These are phyloP conservation scores for Xerocomellus dryophilus DNA, from an alignment of 768 basidiomycete species.

Conservation along the genomic window DNA sequence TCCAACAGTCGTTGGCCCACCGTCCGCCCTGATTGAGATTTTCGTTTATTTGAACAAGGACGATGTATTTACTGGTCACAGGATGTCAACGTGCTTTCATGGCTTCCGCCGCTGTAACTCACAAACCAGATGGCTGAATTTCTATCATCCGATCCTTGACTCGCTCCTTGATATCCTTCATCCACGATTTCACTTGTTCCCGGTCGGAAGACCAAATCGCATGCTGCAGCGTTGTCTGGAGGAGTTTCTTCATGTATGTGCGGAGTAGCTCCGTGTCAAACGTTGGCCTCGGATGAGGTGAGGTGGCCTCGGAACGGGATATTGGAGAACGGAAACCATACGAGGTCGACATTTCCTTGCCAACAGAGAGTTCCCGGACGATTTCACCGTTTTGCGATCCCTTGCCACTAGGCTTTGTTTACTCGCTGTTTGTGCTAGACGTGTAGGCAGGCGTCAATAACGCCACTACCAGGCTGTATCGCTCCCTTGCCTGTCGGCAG, in stretches of 20 bases:
- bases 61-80: slow-evolving; percentile 72
- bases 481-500: neutral
- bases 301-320: slow-evolving; percentile 60
- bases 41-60: slow-evolving; percentile 81
- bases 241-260: slow-evolving; percentile 78
- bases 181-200: slow-evolving; percentile 70
- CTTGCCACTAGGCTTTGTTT: slow-evolving; percentile 23
- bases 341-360: slow-evolving; percentile 24
- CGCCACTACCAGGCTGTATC: neutral
- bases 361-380: neutral
- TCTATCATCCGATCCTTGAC: slow-evolving; percentile 85
- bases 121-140: slow-evolving; percentile 81
- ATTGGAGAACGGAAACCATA: slow-evolving; percentile 57
- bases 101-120: slow-evolving; percentile 35
- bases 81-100: slow-evolving; percentile 16
- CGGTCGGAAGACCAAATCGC: slow-evolving; percentile 68
- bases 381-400: neutral
- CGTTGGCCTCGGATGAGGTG: slow-evolving; percentile 40
- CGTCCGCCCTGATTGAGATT: slow-evolving; percentile 83
- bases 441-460: neutral
- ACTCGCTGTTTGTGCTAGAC: slow-evolving; percentile 20
- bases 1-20: slow-evolving; percentile 39
- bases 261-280: slow-evolving; percentile 76
- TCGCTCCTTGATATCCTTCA: slow-evolving; percentile 80
- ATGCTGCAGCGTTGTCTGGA: slow-evolving; percentile 63